Evolutionary conservation across 768 basidiomycete species (phyloP).

Genomic region (Mycena galopus): DNA sequence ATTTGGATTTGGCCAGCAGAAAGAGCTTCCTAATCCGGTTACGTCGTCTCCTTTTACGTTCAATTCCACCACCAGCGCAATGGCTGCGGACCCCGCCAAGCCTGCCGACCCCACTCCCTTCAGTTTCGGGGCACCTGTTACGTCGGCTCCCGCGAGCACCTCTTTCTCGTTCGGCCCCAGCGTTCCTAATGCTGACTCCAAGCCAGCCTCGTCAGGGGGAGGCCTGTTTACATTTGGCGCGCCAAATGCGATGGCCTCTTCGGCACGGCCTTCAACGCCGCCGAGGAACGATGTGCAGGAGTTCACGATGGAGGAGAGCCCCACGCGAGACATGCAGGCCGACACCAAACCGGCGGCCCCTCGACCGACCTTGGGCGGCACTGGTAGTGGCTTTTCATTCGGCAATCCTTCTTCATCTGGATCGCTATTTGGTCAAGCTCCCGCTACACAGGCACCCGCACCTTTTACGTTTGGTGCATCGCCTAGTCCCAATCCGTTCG

Average conservation of each 20-base stretch:
- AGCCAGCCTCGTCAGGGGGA: slow-evolving; percentile 55
- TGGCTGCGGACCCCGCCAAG: slow-evolving; percentile 52
- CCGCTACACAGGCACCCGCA: slow-evolving; percentile 44
- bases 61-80: slow-evolving; percentile 50
- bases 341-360: slow-evolving; percentile 52
- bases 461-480: slow-evolving; percentile 60
- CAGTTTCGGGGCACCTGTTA: slow-evolving; percentile 48
- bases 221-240: slow-evolving; percentile 71
- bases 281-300: slow-evolving; percentile 75
- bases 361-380: slow-evolving; percentile 51
- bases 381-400: slow-evolving; percentile 61
- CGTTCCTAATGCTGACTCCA: slow-evolving; percentile 46
- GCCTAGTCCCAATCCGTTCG: slow-evolving; percentile 60
- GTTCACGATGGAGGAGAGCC: slow-evolving; percentile 87
- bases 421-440: slow-evolving; percentile 50
- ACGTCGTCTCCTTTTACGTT: slow-evolving; percentile 59
- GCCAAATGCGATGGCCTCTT: slow-evolving; percentile 45
- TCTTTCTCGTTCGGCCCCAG: slow-evolving; percentile 64
- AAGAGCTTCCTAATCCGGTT: slow-evolving; percentile 33
- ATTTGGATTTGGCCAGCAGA: slow-evolving; percentile 30
- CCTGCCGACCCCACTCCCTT: slow-evolving; percentile 44
- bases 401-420: slow-evolving; percentile 47
- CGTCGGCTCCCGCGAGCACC: slow-evolving; percentile 38
- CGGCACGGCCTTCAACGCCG: slow-evolving; percentile 71
- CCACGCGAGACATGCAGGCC: slow-evolving; percentile 70